Conservation (phyloP, 140 eudicot genomes). For the Stevia rebaudiana region DNA sequence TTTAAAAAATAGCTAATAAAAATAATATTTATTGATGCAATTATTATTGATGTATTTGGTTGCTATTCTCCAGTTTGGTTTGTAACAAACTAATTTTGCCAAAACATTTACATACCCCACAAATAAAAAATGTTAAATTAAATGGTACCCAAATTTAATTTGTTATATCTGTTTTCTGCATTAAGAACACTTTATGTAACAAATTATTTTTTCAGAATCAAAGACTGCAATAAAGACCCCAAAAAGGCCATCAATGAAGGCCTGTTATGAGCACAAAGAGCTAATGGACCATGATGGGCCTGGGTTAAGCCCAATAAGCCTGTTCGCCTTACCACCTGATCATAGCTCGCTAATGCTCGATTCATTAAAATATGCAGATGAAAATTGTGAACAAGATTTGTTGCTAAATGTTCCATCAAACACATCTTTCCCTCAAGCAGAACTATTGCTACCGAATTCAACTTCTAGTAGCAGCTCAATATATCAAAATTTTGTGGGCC, state of each 20-base stretch:
- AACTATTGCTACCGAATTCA: slow-evolving; percentile 56
- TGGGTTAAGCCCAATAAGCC: slow-evolving; percentile 62
- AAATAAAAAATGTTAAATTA: too few relatives aligned
- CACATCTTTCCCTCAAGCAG: slow-evolving; percentile 88
- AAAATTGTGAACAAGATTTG: slow-evolving; percentile 64
- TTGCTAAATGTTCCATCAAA: slow-evolving; percentile 78
- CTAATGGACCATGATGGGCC: slow-evolving; percentile 44
- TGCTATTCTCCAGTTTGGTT: too few relatives aligned
- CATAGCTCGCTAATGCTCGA: slow-evolving; percentile 52
- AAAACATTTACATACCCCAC: background rate
- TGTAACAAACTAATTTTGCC: too few relatives aligned
- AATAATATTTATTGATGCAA: background rate
- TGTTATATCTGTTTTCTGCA: background rate
- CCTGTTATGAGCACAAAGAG: slow-evolving; percentile 50
- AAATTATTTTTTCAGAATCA: slow-evolving; percentile 36
- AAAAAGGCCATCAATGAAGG: slow-evolving; percentile 45
- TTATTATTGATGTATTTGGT: background rate
- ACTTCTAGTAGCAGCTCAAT: slow-evolving; percentile 73
- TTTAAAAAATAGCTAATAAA: too few relatives aligned
- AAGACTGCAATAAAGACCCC: slow-evolving; percentile 59
- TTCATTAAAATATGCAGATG: slow-evolving; percentile 46
- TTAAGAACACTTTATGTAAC: background rate
- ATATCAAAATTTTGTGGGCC: slow-evolving; percentile 41
- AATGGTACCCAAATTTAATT: background rate
- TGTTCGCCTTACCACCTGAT: slow-evolving; percentile 59